Base-by-base conservation (phyloP, 805 yeast species). In the Candida takata region DNA sequence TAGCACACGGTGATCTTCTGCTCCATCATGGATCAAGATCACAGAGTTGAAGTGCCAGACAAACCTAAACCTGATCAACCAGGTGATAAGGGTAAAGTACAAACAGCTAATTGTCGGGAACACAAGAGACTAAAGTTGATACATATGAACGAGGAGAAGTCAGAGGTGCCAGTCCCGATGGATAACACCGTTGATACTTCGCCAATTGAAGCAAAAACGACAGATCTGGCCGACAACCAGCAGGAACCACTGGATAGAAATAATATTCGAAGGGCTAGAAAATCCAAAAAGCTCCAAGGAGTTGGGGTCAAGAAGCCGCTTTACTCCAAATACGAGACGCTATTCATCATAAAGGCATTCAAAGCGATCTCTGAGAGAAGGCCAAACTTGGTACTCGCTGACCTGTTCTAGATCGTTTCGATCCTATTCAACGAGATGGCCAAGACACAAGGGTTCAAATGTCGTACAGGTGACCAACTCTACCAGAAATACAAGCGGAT, bases 21-120 rank as follows among this genome's bases (percentile, higher is more conserved):
- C 68, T 54, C 83, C 78, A 61, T 85, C 90, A 60, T 80, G 80
- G 27, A 79, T 70, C 17, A 80, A 60, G 38, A 84, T 63, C 12
- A 82, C 64, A 11, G 69, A 49, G 46, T 68, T 67, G 33, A 72
- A 65, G n/a, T n/a, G n/a, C n/a, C n/a, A n/a, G n/a, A n/a, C n/a
- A n/a, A n/a, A n/a, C n/a, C n/a, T n/a, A 20, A 20, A 20, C 23
- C 23, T 20, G 23, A 20, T 20, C 23, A 20, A 8, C 10, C 9
- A 7, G 23, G 23, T 20, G 23, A 20, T 10, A 20, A 8, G 23
- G 10, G 10, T 20, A 10, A 20, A 26, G 17, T 8, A 13, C 16
- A 16, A 13, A 13, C 17, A 13, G 8, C 29, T 14, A 10, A 26
- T 17, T 13, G 10, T 14, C 17, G 17, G 10, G 29, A n/a, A 26